Evolutionary conservation across 1,284 basidiomycete genomes (phyloP), one percentile per base, ranked within the genome.

Genomic region (Abortiporus biennis): DNA sequence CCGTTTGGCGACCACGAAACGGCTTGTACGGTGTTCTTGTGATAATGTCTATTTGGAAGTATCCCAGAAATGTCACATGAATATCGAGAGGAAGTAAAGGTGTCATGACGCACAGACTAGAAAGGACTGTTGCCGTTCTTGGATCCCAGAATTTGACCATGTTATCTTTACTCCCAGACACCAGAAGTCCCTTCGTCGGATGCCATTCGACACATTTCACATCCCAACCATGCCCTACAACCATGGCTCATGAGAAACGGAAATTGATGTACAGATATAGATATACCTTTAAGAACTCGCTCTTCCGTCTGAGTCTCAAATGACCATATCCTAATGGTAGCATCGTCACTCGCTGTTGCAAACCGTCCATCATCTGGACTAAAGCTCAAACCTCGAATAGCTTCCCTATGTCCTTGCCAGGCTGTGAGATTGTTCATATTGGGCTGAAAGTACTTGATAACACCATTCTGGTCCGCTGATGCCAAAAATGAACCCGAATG

Each of bases 71-170:
- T n/a, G 8, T 27, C 45, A 20, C 25, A 23, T 17, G n/a, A 35
- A n/a, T 6, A 6, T 5, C 6, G 13, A 41, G 21, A 6, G 12
- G 13, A 20, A n/a, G 20, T 38, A 36, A 48, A 23, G 52, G 47
- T 29, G n/a, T n/a, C n/a, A 19, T 15, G 34, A 22, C 24, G 51
- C 57, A 92, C 85, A 95, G 64, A 0, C 92, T 94, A 4, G 88
- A 88, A 8, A 97, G 74, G 27, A 85, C 81, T 4, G 88, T 91
- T 27, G 85, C 88, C 6, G 87, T 89, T 33, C 93, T 74, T 5
- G 95, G 96, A 65, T 99, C 95, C 95, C 95, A 99, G 63, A 99
- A 98, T 58, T 98, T 99, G 64, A 99, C 92, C 52, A 93, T 78
- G 63, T 98, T 97, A 64, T 99, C 96, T 65, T 98, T 98, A 57